Conservation (phyloP, 2,329 filamentous ascomycete species). For the Teratosphaeria pseudoeucalypti region DNA sequence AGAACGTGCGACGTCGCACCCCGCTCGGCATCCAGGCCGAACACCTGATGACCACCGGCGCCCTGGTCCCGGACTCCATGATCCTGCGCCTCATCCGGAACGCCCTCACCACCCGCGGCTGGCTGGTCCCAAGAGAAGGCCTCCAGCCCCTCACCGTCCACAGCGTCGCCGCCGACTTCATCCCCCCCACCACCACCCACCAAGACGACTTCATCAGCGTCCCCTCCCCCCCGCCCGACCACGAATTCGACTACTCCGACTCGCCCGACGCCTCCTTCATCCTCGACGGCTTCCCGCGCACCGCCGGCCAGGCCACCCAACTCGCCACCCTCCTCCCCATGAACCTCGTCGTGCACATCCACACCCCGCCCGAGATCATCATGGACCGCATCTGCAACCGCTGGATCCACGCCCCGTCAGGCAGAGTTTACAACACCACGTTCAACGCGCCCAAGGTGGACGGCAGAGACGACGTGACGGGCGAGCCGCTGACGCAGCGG, state of each 20-base stretch:
- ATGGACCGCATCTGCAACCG: constrained; percentile 81
- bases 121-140: constrained; percentile 46
- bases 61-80: constrained; percentile 81
- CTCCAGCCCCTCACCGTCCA: constrained; percentile 38
- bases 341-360: constrained; percentile 80
- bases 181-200: constrained; percentile 1
- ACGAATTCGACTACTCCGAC: constrained; percentile 45
- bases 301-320: constrained; percentile 63
- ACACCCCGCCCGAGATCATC: constrained; percentile 78
- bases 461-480: constrained; percentile 82
- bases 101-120: constrained; percentile 75
- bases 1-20: constrained; percentile 84
- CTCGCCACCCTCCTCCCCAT: constrained; percentile 81
- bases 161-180: constrained; percentile 27
- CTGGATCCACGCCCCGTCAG: constrained; percentile 87
- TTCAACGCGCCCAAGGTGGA: constrained; percentile 77
- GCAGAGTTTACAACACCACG: constrained; percentile 86
- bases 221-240: constrained; percentile 18
- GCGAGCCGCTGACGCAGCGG: constrained; percentile 71
- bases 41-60: constrained; percentile 73
- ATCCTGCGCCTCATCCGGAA: constrained; percentile 88
- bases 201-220: constrained; percentile 23
- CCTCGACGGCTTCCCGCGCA: constrained; percentile 92
- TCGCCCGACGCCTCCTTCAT: constrained; percentile 79
- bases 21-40: constrained; percentile 86